Conservation (phyloP, 495 filamentous ascomycete genomes). For the Poronia punctata region DNA sequence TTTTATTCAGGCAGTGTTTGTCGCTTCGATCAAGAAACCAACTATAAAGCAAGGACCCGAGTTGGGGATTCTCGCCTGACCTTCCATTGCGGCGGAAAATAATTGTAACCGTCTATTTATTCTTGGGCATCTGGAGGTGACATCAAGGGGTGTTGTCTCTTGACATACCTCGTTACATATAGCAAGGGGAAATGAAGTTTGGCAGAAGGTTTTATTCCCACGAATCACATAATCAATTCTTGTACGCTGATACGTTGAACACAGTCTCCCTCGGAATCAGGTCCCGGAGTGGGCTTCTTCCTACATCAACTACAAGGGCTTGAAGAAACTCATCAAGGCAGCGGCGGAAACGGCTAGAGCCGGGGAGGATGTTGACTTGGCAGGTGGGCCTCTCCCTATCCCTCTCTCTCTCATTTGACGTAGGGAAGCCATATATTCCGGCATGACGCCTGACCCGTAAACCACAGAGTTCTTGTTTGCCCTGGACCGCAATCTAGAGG, state of each 20-base stretch:
- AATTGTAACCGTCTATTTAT: too few relatives aligned
- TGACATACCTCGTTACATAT: too few relatives aligned
- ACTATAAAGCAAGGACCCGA: too few relatives aligned
- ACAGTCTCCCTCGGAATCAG: constrained; percentile 79
- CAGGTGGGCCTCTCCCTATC: constrained; percentile 44
- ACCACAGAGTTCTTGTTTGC: constrained; percentile 82
- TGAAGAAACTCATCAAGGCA: constrained; percentile 91
- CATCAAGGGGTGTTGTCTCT: too few relatives aligned
- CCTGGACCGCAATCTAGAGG: constrained; percentile 92
- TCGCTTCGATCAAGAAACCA: too few relatives aligned
- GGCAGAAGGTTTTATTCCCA: constrained; percentile 49
- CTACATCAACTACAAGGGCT: constrained; percentile 93
- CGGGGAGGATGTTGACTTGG: constrained; percentile 71
- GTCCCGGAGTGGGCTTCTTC: constrained; percentile 91
- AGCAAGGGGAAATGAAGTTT: constrained; percentile 65
- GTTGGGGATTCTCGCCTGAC: too few relatives aligned
- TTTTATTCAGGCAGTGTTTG: too few relatives aligned
- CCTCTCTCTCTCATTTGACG: too few relatives aligned
- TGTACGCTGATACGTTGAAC: constrained; percentile 10
- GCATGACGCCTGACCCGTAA: constrained; percentile 24
- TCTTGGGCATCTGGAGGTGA: too few relatives aligned
- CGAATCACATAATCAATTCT: constrained; percentile 12
- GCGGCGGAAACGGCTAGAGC: constrained; percentile 54
- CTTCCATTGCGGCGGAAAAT: too few relatives aligned
- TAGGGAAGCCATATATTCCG: constrained; percentile 15